A percentile compares a stretch with the other conserved stretches of the same genome.
phyloP scores from a whole-genome alignment of 75 land plant genomes.

The Selaginella tamariscina region DNA sequence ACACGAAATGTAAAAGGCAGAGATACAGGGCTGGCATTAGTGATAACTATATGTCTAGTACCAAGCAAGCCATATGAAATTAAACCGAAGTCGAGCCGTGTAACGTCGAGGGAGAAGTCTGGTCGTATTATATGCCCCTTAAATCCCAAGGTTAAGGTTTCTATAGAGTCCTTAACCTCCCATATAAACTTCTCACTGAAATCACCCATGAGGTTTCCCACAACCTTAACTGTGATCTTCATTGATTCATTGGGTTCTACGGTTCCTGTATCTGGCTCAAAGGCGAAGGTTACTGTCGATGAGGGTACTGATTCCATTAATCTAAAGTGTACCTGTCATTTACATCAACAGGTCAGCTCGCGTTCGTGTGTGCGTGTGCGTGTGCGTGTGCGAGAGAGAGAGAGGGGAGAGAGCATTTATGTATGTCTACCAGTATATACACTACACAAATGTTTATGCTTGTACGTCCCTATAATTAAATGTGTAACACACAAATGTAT shows the following conservation, averaged over 20 bases:
- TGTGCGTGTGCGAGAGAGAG: too few relatives aligned
- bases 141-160: slow-evolving; percentile 17
- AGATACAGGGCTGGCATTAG: slow-evolving; percentile 16
- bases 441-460: too few relatives aligned
- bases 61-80: slow-evolving; percentile 19
- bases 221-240: slow-evolving; percentile 13
- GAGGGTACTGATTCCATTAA: not conserved
- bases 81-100: slow-evolving; percentile 18
- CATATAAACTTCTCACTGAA: slow-evolving; percentile 24
- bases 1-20: slow-evolving; percentile 18
- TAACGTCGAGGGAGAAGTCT: slow-evolving; percentile 12
- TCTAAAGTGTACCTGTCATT: slow-evolving; percentile 16
- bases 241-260: slow-evolving; percentile 9
- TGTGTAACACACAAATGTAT: too few relatives aligned
- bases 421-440: too few relatives aligned
- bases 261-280: slow-evolving; percentile 13
- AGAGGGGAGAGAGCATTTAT: too few relatives aligned
- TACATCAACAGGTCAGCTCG: not conserved
- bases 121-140: slow-evolving; percentile 17
- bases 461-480: too few relatives aligned
- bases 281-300: slow-evolving; percentile 3
- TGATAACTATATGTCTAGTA: slow-evolving; percentile 2
- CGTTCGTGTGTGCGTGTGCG: too few relatives aligned
- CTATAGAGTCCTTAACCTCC: slow-evolving; percentile 19
- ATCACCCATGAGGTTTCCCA: slow-evolving; percentile 2